Evolutionary conservation across 805 yeast species (phyloP), one percentile per base, ranked within the genome.

Genomic region (Hanseniaspora pseudoguilliermondii): DNA sequence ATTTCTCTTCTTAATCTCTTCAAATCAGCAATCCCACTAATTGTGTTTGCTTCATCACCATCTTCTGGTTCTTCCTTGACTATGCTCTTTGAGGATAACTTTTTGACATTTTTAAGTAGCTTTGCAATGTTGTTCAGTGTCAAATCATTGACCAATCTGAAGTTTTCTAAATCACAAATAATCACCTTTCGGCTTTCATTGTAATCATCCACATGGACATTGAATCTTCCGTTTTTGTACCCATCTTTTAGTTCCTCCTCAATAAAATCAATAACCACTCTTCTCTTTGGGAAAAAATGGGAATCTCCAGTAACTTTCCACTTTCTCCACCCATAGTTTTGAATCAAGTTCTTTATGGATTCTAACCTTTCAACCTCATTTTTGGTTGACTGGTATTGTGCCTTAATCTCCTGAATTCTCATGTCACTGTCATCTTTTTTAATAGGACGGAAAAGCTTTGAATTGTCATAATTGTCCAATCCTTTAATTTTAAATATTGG

Each of bases 251-350:
- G 60, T 58, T 69, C 72, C 27, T 64, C 63, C 54, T 69, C 72
- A 44, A 69, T 69, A 49, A 68, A 69, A 55, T 69, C 71, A 60
- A 69, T 68, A 16, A 69, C 68, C n/a, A 68, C 65, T 54, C 70
- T 62, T 54, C 72, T 63, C 10, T 71, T 69, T 5, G 72, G 72
- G 44, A 69, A 69, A 49, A 69, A 69, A 59, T 69, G 72, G 0
- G 72, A 69, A 58, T 69, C 72, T 10, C 68, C 71, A 36, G 65
- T 64, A 3, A 69, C 72, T 57, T 69, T 69, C 72, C 72, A 69
- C 16, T 70, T 62, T 51, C 72, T 62, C 64, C 66, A 66, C 7
- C 72, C 72, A 57, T 65, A 68, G 13, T 60, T 64, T 44, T 68
- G 66, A 34, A 69, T 69, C 49, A 69, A 52, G 20, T 61, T 61